phyloP scores from a whole-genome alignment of 208 protist species.

The Wallacemonas sp. region DNA sequence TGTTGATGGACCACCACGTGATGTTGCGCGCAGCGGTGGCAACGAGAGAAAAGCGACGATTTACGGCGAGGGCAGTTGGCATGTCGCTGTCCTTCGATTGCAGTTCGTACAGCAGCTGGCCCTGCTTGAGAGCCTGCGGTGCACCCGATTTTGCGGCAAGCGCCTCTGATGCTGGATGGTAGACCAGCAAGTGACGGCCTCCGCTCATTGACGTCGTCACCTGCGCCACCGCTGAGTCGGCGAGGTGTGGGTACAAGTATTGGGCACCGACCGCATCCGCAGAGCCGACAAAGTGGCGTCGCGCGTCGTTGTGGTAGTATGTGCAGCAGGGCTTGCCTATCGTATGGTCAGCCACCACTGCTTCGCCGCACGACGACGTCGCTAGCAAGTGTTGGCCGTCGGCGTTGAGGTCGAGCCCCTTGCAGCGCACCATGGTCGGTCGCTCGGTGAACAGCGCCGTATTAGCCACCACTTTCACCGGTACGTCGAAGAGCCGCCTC shows the following conservation, averaged over 20 bases:
- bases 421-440: constrained; percentile 40
- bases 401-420: constrained; percentile 41
- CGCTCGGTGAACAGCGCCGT: constrained; percentile 38
- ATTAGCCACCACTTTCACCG: constrained; percentile 30
- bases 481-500: constrained; percentile 40
- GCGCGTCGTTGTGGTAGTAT: constrained; percentile 64
- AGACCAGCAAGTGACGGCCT: constrained; percentile 76
- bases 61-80: constrained; percentile 61
- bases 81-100: constrained; percentile 80
- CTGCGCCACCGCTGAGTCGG: constrained; percentile 48
- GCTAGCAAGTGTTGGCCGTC: constrained; percentile 43
- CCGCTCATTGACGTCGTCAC: constrained; percentile 52
- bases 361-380: constrained; percentile 67
- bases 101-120: constrained; percentile 54
- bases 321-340: constrained; percentile 24
- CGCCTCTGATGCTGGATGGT: constrained; percentile 16
- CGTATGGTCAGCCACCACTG: constrained; percentile 33
- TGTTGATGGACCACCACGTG: constrained; percentile 82
- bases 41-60: constrained; percentile 56
- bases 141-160: background rate
- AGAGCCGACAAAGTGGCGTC: constrained; percentile 55
- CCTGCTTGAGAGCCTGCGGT: constrained; percentile 14
- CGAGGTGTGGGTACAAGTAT: constrained; percentile 45
- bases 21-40: constrained; percentile 66
- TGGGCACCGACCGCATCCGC: constrained; percentile 60